A percentile compares a stretch with the other conserved stretches of the same genome.
phyloP scores from a whole-genome alignment of 768 basidiomycete species.

The Tephrocybe sp. region DNA sequence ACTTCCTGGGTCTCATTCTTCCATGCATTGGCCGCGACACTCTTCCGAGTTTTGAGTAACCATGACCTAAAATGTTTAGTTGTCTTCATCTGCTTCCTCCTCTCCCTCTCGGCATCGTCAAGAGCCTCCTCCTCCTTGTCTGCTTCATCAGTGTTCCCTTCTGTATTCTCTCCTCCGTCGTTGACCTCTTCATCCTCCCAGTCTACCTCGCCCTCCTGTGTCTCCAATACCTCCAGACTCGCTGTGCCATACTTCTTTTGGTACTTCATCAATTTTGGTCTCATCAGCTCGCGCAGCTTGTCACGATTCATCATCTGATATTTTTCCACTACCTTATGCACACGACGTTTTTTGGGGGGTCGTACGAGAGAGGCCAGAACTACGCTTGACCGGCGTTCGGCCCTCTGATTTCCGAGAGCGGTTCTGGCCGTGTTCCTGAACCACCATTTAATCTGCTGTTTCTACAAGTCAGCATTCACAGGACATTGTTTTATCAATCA shows the following conservation, averaged over 20 bases:
- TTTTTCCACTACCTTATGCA: not conserved
- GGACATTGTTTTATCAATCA: too few species aligned
- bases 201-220: not conserved
- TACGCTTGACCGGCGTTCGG: not conserved
- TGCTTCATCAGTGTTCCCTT: too few species aligned
- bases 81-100: not conserved
- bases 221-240: not conserved
- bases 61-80: not conserved
- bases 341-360: not conserved
- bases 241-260: not conserved
- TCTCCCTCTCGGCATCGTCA: not conserved
- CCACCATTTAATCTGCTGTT: not conserved
- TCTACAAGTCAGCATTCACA: not conserved
- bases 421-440: not conserved
- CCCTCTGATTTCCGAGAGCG: not conserved
- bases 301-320: not conserved
- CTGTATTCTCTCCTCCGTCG: too few species aligned
- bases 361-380: not conserved
- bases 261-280: not conserved
- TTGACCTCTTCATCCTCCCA: not conserved
- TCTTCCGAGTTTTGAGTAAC: not conserved
- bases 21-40: not conserved
- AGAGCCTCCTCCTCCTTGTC: not conserved
- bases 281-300: not conserved
- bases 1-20: not conserved